Conservation (phyloP, 345 rosid genomes). For the Carallia pectinifolia region DNA sequence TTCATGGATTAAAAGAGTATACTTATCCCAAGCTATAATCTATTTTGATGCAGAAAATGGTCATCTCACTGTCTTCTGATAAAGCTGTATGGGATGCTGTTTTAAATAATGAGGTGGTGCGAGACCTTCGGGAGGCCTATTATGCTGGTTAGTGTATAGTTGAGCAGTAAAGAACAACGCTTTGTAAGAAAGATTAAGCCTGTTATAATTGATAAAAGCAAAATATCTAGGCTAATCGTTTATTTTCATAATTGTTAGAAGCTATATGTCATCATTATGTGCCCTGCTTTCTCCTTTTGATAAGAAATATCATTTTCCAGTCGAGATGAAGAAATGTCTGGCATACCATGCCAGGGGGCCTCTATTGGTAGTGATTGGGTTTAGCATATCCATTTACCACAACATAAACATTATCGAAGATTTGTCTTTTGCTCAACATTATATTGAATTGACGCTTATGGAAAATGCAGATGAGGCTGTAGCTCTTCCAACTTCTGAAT, state of each 20-base stretch:
- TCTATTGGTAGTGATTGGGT: no score
- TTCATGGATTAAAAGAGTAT: not conserved
- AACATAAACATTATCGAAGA: not conserved
- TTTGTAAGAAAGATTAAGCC: not conserved
- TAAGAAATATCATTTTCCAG: not conserved
- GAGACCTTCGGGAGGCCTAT: conserved; percentile 59
- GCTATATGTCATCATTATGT: not conserved
- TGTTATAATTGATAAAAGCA: not conserved
- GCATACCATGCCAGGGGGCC: no score
- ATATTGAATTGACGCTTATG: not conserved
- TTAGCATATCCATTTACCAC: not conserved
- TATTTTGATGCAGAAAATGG: conserved; percentile 62
- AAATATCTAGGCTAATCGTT: not conserved
- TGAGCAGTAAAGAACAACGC: not conserved
- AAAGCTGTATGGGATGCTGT: conserved; percentile 90
- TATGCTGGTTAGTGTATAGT: conserved; percentile 41
- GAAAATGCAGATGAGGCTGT: conserved; percentile 35
- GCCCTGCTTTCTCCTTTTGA: not conserved
- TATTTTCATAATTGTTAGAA: not conserved
- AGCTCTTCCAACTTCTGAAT: conserved; percentile 27
- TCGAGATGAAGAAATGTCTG: not conserved
- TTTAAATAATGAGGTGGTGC: conserved; percentile 69
- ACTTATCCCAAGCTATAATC: not conserved
- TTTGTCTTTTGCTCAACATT: not conserved
- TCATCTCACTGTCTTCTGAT: conserved; percentile 75